Base-by-base conservation (phyloP, 2,329 filamentous ascomycete genomes). In the Colletotrichum sublineola region DNA sequence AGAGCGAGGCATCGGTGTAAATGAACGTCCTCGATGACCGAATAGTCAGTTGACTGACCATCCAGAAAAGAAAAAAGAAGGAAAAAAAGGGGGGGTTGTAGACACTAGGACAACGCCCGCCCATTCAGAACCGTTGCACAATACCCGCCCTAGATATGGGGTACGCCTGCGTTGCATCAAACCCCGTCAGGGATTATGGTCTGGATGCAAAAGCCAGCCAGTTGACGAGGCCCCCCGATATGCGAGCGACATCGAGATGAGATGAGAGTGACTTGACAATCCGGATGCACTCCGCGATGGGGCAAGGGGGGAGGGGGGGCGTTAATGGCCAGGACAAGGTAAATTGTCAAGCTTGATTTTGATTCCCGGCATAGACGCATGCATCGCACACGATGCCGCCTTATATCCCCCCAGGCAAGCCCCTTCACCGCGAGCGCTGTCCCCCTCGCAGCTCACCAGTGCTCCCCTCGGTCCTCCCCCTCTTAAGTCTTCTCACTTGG, bases 71-170 rank as follows among this genome's bases (percentile, higher is more conserved):
- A 48, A 60, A 46, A 44, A 44, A 58, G 20, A 44, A n/a, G n/a
- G n/a, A 4, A 9, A 11, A 46, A 46, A 9, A 11, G 5, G 31
- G 15, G 58, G 36, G 46, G 9, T 2, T 46, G 20, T 9, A 9
- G n/a, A n/a, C 44, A n/a, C 44, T 9, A 11, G 44, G 18, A 46
- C 20, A 46, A 31, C 24, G 62, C 56, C 56, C 40, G 50, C 68
- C 55, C 44, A 33, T 63, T 11, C 68, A 52, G 57, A 18, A 63
- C 52, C 68, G 68, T 40, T 71, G 64, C 31, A 57, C 15, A 57
- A 63, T 63, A 71, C 63, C 68, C 60, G 69, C 66, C 66, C 66
- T 69, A 72, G 66, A 65, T 69, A 72, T 72, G 66, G 69, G 61
- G 58, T 24, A 56, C 69, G 44, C 5, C 8, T 15, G 48, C 52